Evolutionary conservation across 306 rosid species (phyloP), one percentile per base, ranked within the genome.

Genomic region (Medicago lupulina): DNA sequence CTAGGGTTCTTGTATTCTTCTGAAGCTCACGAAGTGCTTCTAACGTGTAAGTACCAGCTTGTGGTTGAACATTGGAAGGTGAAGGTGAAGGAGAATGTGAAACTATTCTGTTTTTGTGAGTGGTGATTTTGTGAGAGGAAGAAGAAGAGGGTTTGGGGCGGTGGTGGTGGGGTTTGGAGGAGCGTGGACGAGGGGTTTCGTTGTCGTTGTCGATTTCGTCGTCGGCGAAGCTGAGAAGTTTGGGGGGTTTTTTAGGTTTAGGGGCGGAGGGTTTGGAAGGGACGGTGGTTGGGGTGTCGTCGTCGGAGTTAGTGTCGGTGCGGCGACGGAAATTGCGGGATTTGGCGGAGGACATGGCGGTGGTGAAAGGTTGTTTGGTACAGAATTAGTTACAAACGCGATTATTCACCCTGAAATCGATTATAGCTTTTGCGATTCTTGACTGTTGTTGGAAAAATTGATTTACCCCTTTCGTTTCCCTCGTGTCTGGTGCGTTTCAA

Each of bases 281-380:
- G 70, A 88, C 21, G 25, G 86, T 16, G 14, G 80, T 16, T 44
- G 51, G 60, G 11, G 13, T 9, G 11, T 67, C 15, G 44, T 83
- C 83, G 55, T 86, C 88, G 14, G 68, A 74, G 58, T 87, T 84
- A 7, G 82, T 66, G 4, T 83, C 87, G 6, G 81, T 78, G 0
- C 96, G 96, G 73, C 98, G 98, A 81, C 97, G 98, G 81, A 90
- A 95, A 83, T 94, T 92, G 67, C 89, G 87, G 14, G 96, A 75
- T 72, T 82, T 83, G 43, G 86, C 84, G 89, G 88, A 39, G 87
- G 89, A 85, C 96, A 89, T 94, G 80, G 18, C 71, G 59, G 10
- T 14, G 54, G 65, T 19, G 19, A 9, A 2, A 4, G 23, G 7
- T 4, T 34, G 15, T 4, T 34, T 34, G 38, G 38, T 6, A 34